Percentiles rank a stretch among this genome's conserved stretches.
These are phyloP conservation scores for Stephania yunnanensis DNA, from an alignment of 164 flowering plant genomes.

Conservation along the genomic window DNA sequence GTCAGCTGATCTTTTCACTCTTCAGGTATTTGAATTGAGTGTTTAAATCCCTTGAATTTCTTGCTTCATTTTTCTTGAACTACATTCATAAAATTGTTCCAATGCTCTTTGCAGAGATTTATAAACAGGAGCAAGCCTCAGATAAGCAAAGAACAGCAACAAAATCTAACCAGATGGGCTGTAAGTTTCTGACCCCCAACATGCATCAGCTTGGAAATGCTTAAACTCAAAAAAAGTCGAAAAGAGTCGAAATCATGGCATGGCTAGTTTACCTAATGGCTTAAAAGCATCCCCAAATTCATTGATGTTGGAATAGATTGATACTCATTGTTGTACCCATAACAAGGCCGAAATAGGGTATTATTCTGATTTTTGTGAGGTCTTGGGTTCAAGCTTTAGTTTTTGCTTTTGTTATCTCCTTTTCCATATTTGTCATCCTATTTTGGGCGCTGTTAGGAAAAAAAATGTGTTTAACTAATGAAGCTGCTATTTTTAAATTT, in stretches of 20 bases:
- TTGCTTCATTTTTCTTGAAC: neutral
- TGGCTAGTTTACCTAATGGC: too few species aligned
- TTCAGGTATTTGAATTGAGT: conserved; percentile 54
- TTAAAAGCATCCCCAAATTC: too few species aligned
- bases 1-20: conserved; percentile 92
- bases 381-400: too few species aligned
- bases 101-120: conserved; percentile 57
- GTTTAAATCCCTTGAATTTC: neutral
- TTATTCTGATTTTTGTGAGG: too few species aligned
- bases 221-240: neutral
- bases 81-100: neutral
- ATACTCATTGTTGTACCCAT: too few species aligned
- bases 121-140: conserved; percentile 82
- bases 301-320: too few species aligned
- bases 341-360: too few species aligned
- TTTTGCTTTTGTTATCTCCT: too few species aligned
- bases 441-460: too few species aligned
- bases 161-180: conserved; percentile 97
- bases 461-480: too few species aligned
- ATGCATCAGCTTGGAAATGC: neutral
- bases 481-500: too few species aligned
- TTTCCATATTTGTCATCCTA: too few species aligned
- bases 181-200: conserved; percentile 40
- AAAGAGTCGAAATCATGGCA: neutral
- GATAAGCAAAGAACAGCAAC: conserved; percentile 85